phyloP scores from a whole-genome alignment of 805 yeast species.

The Barnettozyma sp. region DNA sequence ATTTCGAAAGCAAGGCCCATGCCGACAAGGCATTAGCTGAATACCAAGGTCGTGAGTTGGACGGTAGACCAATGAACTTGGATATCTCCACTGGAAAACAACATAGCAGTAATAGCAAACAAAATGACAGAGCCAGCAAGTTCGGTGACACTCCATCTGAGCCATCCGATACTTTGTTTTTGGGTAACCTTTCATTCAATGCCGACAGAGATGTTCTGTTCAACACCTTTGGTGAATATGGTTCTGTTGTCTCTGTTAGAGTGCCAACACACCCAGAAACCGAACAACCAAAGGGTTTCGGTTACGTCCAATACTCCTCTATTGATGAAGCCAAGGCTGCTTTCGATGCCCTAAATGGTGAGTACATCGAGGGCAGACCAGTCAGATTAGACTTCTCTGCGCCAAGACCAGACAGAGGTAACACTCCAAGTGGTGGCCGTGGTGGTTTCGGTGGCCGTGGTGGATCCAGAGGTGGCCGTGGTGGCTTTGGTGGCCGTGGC shows the following conservation, averaged over 20 bases:
- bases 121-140: conserved; percentile 73
- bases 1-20: conserved; percentile 65
- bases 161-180: conserved; percentile 93
- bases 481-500: conserved; percentile 36
- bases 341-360: conserved; percentile 80
- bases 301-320: conserved; percentile 86
- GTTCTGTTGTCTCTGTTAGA: conserved; percentile 82
- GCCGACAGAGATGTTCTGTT: conserved; percentile 75
- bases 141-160: conserved; percentile 87
- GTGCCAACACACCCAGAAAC: conserved; percentile 98
- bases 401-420: conserved; percentile 59
- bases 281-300: conserved; percentile 98
- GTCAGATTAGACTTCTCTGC: conserved; percentile 93
- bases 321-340: conserved; percentile 91
- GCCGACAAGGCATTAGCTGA: conserved; percentile 85
- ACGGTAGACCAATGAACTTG: conserved; percentile 92
- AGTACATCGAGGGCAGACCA: conserved; percentile 83
- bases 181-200: conserved; percentile 93
- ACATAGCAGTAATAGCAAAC: conserved; percentile 44
- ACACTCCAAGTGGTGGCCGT: conserved; percentile 27
- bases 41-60: conserved; percentile 90
- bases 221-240: conserved; percentile 68
- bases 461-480: conserved; percentile 32
- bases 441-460: conserved; percentile 29
- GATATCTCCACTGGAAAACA: conserved; percentile 88